These are phyloP conservation scores for Aspergillus kassunensis DNA, from an alignment of 495 filamentous ascomycete genomes.

Conservation along the genomic window DNA sequence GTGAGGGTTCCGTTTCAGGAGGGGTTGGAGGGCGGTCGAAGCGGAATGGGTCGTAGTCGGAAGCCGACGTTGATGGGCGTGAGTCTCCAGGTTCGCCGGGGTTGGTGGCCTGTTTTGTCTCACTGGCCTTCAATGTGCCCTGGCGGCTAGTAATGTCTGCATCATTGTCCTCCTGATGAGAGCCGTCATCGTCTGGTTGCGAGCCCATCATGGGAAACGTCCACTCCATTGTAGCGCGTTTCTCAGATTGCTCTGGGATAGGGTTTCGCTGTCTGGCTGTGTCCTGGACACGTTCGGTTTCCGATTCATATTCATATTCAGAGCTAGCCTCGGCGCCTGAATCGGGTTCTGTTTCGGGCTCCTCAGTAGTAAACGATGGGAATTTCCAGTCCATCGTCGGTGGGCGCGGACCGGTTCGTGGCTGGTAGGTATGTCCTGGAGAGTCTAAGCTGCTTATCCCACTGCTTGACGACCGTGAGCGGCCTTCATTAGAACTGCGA, in stretches of 20 bases:
- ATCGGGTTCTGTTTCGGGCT: slow-evolving; percentile 1
- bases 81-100: slow-evolving; percentile 28
- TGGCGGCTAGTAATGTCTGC: slow-evolving; percentile 22
- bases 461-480: slow-evolving; percentile 30
- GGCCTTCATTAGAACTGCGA: slow-evolving; percentile 36
- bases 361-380: slow-evolving; percentile 33
- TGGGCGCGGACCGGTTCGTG: slow-evolving; percentile 37
- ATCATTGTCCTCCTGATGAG: slow-evolving; percentile 13
- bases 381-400: slow-evolving; percentile 52
- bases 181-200: slow-evolving; percentile 13
- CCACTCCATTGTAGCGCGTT: slow-evolving; percentile 33
- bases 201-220: slow-evolving; percentile 44
- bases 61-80: slow-evolving; percentile 41
- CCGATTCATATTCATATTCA: no score
- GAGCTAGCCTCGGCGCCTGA: slow-evolving; percentile 2
- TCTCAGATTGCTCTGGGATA: slow-evolving; percentile 6
- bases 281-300: slow-evolving; percentile 14
- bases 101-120: slow-evolving; percentile 18
- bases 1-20: slow-evolving; percentile 8
- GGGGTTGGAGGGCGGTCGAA: slow-evolving; percentile 39
- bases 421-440: slow-evolving; percentile 30
- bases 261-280: not conserved
- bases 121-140: slow-evolving; percentile 36
- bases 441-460: slow-evolving; percentile 21
- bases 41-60: slow-evolving; percentile 46